Base-by-base conservation (phyloP, 2,329 filamentous ascomycete genomes). In the Pestalotiopsis sp. region DNA sequence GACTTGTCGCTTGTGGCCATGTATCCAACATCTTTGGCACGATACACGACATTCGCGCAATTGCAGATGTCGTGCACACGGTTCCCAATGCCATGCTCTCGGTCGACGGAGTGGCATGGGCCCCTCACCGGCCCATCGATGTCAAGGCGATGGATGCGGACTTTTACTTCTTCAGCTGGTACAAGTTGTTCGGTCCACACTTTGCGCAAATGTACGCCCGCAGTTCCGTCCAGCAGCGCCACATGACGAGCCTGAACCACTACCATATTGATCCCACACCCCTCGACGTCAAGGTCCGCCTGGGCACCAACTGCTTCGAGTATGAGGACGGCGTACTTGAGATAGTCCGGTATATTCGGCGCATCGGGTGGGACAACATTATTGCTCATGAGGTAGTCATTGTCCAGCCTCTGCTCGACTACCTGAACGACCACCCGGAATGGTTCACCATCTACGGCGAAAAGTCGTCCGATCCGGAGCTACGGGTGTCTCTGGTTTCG, bases 131-230 rank as follows among this genome's bases (percentile, higher is more conserved):
- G 4, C 82, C 82, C 7, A 80, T 95, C 12, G 90, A 95, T 76
- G 90, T 95, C 4, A 84, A 87, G 71, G 88, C 81, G 0, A 82
- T 93, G 0, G 92, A 86, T 1, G 90, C 92, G 0, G 93, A 95
- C 76, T 90, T 94, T 72, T 95, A 95, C 77, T 81, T 85, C n/a
- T 93, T 95, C 76, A 90, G 86, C 0, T 95, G 92, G 92, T 95
- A 95, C 80, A 95, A 95, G 77, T 88, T 94, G 1, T 95, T 92
- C 75, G 93, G 92, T 0, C 92, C 93, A 1, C 93, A 95, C 72
- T 84, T 94, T 1, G 86, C 92, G 0, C 87, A 91, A 71, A 81
- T 95, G 1, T 95, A 93, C 75, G 91, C 87, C 4, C 88, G 88
- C 27, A 81, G 82, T 4, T 74, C 78, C 0, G 89, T 88, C 0